Conservation (phyloP, 345 rosid species). For the Citrus cavaleriei region DNA sequence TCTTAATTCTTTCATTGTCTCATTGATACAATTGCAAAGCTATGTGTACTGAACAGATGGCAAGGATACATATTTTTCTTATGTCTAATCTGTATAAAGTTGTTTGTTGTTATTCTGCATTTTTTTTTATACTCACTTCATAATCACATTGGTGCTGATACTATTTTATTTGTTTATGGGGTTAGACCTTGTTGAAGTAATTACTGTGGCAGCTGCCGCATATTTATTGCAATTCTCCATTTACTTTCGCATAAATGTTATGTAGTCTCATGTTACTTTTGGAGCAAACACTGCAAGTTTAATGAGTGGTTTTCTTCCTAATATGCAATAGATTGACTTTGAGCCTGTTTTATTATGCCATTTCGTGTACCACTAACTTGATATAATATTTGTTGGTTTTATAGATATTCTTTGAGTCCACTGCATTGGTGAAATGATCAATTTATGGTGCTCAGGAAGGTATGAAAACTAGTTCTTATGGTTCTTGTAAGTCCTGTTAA, state of each 20-base stretch:
- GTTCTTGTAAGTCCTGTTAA: too few relatives aligned
- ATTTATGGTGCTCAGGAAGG: constrained; percentile 67
- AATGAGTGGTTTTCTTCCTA: not conserved
- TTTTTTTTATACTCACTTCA: constrained; percentile 2
- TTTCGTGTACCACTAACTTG: constrained; percentile 5
- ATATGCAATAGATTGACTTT: not conserved
- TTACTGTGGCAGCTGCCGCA: not conserved
- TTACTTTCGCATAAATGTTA: too few relatives aligned
- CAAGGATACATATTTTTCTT: not conserved
- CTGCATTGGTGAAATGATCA: constrained; percentile 51
- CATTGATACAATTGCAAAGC: not conserved
- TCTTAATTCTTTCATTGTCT: not conserved
- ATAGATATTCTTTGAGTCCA: constrained; percentile 21
- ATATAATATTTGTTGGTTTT: constrained; percentile 14
- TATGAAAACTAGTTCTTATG: not conserved
- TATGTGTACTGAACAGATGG: constrained; percentile 4
- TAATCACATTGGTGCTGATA: constrained; percentile 1
- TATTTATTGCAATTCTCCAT: not conserved
- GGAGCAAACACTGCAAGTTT: not conserved
- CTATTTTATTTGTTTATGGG: constrained; percentile 1
- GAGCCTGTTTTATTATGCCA: not conserved
- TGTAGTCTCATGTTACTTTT: too few relatives aligned
- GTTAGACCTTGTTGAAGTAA: not conserved
- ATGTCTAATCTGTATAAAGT: not conserved
- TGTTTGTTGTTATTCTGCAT: not conserved